Evolutionary conservation across 441 rosid genomes (phyloP).

Genomic region (Erodium chrysanthum): DNA sequence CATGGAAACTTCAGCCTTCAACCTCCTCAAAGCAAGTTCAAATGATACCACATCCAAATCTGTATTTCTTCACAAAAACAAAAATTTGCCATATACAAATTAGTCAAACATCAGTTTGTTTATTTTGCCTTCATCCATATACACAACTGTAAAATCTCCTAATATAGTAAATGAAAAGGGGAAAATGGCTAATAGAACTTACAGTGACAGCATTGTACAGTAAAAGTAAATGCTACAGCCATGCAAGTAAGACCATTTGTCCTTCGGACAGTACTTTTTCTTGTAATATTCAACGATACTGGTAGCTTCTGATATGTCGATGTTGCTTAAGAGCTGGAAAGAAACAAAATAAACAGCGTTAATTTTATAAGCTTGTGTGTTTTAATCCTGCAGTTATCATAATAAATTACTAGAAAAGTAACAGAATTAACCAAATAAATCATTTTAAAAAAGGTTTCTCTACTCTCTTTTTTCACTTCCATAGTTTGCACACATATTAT

Average conservation of each 20-base stretch:
- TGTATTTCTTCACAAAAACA: constrained; percentile 33
- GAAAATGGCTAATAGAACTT: constrained; percentile 25
- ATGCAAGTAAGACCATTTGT: constrained; percentile 57
- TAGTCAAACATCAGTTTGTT: neutral
- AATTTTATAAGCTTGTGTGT: neutral
- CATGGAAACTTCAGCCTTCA: constrained; percentile 62
- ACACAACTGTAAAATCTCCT: constrained; percentile 2
- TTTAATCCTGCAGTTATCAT: neutral
- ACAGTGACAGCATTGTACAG: constrained; percentile 34
- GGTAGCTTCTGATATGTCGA: constrained; percentile 40
- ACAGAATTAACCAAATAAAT: neutral
- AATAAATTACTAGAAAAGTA: constrained; percentile 6
- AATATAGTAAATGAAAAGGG: constrained; percentile 1
- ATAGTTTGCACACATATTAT: neutral
- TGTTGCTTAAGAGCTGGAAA: constrained; percentile 65
- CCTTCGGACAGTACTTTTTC: constrained; percentile 59
- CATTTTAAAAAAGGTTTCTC: neutral
- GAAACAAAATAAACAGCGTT: neutral
- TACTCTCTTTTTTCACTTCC: constrained; percentile 9
- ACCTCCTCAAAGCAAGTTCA: constrained; percentile 51
- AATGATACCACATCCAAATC: constrained; percentile 43
- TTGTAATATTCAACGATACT: constrained; percentile 39
- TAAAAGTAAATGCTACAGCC: constrained; percentile 61
- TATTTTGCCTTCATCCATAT: constrained; percentile 1
- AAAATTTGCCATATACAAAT: neutral